A percentile compares a stretch with the other conserved stretches of the same genome.
phyloP scores from a whole-genome alignment of 75 land plant species.

The Isoetes taiwanensis region DNA sequence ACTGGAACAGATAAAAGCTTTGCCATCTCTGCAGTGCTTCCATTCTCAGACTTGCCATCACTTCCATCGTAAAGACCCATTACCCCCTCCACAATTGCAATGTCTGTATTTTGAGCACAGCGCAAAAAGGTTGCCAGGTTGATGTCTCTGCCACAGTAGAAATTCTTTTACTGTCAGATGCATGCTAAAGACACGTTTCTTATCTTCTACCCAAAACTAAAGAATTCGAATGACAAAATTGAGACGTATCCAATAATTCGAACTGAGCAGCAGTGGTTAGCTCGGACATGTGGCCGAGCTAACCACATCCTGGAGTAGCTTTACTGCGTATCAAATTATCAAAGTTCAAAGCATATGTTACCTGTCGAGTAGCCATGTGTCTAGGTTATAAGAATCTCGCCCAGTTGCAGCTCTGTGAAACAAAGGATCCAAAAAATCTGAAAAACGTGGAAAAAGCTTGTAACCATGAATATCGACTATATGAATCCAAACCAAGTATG shows the following conservation, averaged over 20 bases:
- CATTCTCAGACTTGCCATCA: conserved; percentile 14
- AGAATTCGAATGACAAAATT: no score
- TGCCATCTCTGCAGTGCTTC: conserved; percentile 19
- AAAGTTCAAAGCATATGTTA: background rate
- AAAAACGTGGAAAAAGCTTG: background rate
- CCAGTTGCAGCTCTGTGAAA: conserved; percentile 10
- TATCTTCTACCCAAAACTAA: no score
- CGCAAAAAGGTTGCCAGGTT: conserved; percentile 11
- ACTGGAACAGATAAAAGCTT: conserved; percentile 11
- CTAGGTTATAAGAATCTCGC: conserved; percentile 9
- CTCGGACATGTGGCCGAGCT: no score
- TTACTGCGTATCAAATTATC: no score
- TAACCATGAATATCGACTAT: background rate
- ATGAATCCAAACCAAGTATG: background rate
- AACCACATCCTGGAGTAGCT: no score
- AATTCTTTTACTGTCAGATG: no score
- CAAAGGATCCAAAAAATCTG: conserved; percentile 15
- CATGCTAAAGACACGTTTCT: no score
- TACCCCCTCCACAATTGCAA: conserved; percentile 18
- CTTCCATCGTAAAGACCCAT: conserved; percentile 15
- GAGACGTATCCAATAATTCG: no score
- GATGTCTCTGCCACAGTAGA: conserved; percentile 6
- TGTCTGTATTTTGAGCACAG: conserved; percentile 6
- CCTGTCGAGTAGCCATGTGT: conserved; percentile 12
- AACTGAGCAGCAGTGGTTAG: no score